A percentile compares a stretch with the other conserved stretches of the same genome.
These are phyloP conservation scores for Leucaena leucocephala DNA, from an alignment of 306 rosid species.

Conservation along the genomic window DNA sequence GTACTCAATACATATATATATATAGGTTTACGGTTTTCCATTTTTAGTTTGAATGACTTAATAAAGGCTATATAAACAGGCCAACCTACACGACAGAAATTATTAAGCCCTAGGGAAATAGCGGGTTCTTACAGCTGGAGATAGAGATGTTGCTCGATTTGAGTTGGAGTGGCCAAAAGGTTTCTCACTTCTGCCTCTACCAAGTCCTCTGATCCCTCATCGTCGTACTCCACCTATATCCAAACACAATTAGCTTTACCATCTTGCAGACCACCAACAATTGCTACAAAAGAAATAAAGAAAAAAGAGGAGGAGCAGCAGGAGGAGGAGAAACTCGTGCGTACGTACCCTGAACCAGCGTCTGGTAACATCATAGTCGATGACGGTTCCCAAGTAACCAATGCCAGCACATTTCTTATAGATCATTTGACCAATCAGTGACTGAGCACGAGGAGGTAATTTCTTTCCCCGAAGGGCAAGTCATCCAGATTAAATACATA, in stretches of 20 bases:
- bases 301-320: neutral
- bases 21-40: too few species aligned
- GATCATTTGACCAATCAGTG: neutral
- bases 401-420: neutral
- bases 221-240: neutral
- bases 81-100: too few species aligned
- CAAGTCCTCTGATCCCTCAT: slow-evolving; percentile 11
- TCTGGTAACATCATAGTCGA: neutral
- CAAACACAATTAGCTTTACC: neutral
- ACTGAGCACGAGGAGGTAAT: neutral
- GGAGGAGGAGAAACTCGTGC: neutral
- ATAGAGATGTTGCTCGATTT: neutral
- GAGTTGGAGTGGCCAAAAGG: neutral
- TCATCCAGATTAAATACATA: too few species aligned
- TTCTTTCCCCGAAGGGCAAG: neutral
- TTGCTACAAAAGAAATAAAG: neutral
- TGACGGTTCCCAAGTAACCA: neutral
- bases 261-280: neutral
- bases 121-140: neutral
- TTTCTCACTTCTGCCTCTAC: neutral
- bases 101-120: too few species aligned
- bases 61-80: too few species aligned
- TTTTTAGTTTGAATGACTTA: too few species aligned
- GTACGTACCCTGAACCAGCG: neutral
- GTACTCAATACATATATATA: too few species aligned